Base-by-base conservation (phyloP, 2,329 filamentous ascomycete species). In the Ceratocystis cubensis region DNA sequence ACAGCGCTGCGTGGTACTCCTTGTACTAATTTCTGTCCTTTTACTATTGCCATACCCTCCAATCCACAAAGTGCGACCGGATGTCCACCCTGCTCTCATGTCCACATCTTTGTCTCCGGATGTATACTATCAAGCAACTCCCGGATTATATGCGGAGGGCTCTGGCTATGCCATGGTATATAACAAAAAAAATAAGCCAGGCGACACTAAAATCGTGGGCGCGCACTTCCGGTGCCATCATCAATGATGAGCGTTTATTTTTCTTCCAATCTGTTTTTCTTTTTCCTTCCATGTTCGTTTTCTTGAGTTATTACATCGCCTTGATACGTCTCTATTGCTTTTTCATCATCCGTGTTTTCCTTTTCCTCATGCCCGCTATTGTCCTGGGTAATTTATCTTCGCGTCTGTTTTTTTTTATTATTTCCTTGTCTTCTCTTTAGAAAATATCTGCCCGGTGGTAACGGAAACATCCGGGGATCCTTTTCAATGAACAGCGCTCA, bases 361-460 rank as follows among this genome's bases (percentile, higher is more conserved):
- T 30, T 63, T 33, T 17, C 45, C 44, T 33, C 8, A 15, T 50
- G 30, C 48, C 61, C 68, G 65, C 37, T 46, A 45, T 67, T 53
- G 17, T 15, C 13, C 30, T 57, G 63, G 22, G 46, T 28, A 20
- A 25, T 59, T 2, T 28, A 3, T 44, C 7, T 37, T 1, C 28
- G 17, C 28, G 17, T n/a, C 10, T 20, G 57, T 46, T 17, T 46
- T 59, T 10, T 10, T 46, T 57, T 64, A 28, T 28, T 28, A 28
- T 50, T 5, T 64, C 22, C 22, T 64, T 65, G 50, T 22, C 20
- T 44, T 37, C 22, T 63, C 3, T 10, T 20, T 20, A 63, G 37
- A 63, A 45, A 63, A 28, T 10, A 5, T 20, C 17, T n/a, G 17
- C 28, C 56, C 6, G 56, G 56, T 59, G 56, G 28, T 59, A 59